These are phyloP conservation scores for Podaxis pistillaris DNA, from an alignment of 768 basidiomycete genomes.

Conservation along the genomic window DNA sequence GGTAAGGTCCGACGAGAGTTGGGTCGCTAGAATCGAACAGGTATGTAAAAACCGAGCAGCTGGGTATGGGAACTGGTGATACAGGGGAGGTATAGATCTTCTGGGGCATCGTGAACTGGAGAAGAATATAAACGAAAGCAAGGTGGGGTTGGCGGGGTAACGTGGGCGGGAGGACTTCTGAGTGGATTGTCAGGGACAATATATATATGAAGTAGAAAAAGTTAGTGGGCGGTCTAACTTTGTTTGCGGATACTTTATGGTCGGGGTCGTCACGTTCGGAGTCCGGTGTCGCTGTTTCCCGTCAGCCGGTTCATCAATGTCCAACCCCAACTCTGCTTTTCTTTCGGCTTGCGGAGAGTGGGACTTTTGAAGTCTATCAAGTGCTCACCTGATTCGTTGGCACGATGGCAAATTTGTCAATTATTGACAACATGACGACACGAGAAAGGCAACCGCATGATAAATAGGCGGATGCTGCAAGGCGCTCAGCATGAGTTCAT, in stretches of 20 bases:
- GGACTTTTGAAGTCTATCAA: not conserved
- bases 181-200: not conserved
- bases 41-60: slow-evolving; percentile 48
- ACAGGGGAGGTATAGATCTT: slow-evolving; percentile 48
- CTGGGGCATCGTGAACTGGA: slow-evolving; percentile 30
- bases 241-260: too few species aligned
- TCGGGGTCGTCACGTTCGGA: not conserved
- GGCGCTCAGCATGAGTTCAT: too few species aligned
- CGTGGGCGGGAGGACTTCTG: not conserved
- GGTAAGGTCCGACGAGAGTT: slow-evolving; percentile 25
- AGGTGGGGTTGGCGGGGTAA: not conserved
- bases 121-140: not conserved
- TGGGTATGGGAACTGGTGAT: slow-evolving; percentile 34
- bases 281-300: not conserved
- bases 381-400: not conserved
- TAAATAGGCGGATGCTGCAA: not conserved
- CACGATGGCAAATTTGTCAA: not conserved
- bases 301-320: not conserved
- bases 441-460: not conserved
- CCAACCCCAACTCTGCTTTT: not conserved
- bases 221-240: too few species aligned
- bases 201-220: too few species aligned
- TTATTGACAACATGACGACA: not conserved
- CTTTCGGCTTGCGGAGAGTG: not conserved
- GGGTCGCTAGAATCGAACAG: slow-evolving; percentile 36